These are phyloP conservation scores for Pseudogymnoascus sp. DNA, from an alignment of 2,329 filamentous ascomycete species.

Conservation along the genomic window DNA sequence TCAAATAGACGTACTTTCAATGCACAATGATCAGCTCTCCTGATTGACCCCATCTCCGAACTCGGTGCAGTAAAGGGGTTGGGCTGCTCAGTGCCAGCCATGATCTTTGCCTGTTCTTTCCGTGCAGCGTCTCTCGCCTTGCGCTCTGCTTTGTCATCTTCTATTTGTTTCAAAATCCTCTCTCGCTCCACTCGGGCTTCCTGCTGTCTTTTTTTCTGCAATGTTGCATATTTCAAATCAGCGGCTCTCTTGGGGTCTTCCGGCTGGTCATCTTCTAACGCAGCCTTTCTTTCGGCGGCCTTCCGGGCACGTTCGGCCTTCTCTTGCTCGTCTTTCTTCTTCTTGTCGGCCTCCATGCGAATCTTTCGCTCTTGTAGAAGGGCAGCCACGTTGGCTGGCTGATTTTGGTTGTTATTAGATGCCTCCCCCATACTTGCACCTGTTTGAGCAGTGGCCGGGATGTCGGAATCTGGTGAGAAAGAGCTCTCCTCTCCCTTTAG, in stretches of 20 bases:
- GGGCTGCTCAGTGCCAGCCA: background rate
- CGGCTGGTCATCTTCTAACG: slow-evolving; percentile 31
- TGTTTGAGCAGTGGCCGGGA: background rate
- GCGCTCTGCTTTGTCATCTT: slow-evolving; percentile 66
- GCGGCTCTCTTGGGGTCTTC: slow-evolving; percentile 32
- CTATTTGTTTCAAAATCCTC: slow-evolving; percentile 66
- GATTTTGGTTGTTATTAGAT: slow-evolving; percentile 9
- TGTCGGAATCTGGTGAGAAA: background rate
- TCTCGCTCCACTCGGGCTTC: slow-evolving; percentile 62
- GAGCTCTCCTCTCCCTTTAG: slow-evolving; percentile 20
- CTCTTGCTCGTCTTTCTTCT: slow-evolving; percentile 31
- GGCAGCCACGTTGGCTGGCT: slow-evolving; percentile 23
- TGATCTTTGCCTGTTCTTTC: slow-evolving; percentile 33
- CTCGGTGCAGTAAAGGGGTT: slow-evolving; percentile 4
- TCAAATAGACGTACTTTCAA: slow-evolving; percentile 80
- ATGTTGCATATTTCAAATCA: slow-evolving; percentile 43
- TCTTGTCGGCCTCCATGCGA: slow-evolving; percentile 43
- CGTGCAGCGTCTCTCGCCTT: slow-evolving; percentile 47
- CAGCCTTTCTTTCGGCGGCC: slow-evolving; percentile 39
- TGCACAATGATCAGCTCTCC: slow-evolving; percentile 39
- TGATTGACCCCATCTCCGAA: slow-evolving; percentile 11
- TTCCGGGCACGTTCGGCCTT: slow-evolving; percentile 35
- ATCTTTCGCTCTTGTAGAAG: slow-evolving; percentile 46
- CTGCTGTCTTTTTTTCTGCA: slow-evolving; percentile 54
- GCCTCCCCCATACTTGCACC: background rate